phyloP scores from a whole-genome alignment of 768 basidiomycete genomes.

The Hericium rajendrae region DNA sequence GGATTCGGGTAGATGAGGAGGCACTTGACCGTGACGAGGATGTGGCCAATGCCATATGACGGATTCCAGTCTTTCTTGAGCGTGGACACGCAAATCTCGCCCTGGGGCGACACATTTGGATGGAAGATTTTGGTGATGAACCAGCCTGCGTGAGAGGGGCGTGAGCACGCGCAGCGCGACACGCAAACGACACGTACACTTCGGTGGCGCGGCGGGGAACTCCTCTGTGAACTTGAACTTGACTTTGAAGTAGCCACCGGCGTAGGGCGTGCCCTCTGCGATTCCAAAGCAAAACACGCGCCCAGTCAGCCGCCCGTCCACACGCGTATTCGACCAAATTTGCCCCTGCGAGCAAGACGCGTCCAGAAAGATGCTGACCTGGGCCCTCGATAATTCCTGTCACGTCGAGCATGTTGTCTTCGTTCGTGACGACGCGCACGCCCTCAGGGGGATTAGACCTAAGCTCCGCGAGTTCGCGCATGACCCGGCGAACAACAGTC shows the following conservation, averaged over 20 bases:
- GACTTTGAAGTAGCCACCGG: constrained; percentile 61
- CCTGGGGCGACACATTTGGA: constrained; percentile 82
- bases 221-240: constrained; percentile 89
- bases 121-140: constrained; percentile 95
- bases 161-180: not conserved
- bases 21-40: constrained; percentile 88
- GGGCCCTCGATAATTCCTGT: constrained; percentile 87
- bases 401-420: constrained; percentile 84
- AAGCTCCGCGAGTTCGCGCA: constrained; percentile 78
- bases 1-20: constrained; percentile 95
- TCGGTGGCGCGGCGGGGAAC: constrained; percentile 89
- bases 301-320: constrained; percentile 10
- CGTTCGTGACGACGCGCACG: constrained; percentile 77
- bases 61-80: constrained; percentile 97
- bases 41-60: constrained; percentile 83
- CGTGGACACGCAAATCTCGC: constrained; percentile 96
- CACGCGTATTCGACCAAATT: no score
- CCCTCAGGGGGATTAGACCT: constrained; percentile 82
- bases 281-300: not conserved
- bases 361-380: constrained; percentile 41
- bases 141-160: constrained; percentile 46
- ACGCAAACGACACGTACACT: constrained; percentile 51
- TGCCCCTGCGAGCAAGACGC: constrained; percentile 8
- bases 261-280: constrained; percentile 57
- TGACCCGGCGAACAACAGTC: constrained; percentile 69